A percentile compares a stretch with the other conserved stretches of the same genome.
Conservation (phyloP, 192 early-diverging fungal genomes). For the Gamsiella multidivaricata region DNA sequence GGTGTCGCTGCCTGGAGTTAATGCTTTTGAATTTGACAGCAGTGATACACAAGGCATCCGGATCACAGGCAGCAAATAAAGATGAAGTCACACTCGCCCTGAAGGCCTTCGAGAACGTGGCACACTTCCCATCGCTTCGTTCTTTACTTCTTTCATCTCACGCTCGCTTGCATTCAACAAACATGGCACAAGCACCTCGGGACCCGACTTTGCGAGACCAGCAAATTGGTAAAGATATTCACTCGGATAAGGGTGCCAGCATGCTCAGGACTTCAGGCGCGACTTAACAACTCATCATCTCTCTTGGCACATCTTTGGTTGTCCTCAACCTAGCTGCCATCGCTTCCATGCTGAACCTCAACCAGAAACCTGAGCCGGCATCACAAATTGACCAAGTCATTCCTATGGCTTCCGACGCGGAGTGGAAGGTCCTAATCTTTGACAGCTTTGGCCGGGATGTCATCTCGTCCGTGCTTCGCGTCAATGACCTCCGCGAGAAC, state of each 20-base stretch:
- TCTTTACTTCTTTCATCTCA: neutral
- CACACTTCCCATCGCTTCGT: neutral
- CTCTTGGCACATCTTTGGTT: neutral
- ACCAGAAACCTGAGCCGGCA: slow-evolving; percentile 62
- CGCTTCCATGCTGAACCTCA: slow-evolving; percentile 87
- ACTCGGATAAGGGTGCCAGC: neutral
- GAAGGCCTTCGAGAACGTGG: too few relatives aligned
- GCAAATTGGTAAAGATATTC: slow-evolving; percentile 66
- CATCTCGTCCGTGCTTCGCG: slow-evolving; percentile 95
- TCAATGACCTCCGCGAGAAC: slow-evolving; percentile 94
- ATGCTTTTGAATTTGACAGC: too few relatives aligned
- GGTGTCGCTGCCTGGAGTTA: too few relatives aligned
- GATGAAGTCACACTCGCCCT: too few relatives aligned
- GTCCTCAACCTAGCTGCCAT: slow-evolving; percentile 73
- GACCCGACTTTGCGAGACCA: slow-evolving; percentile 65
- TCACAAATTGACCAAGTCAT: slow-evolving; percentile 53
- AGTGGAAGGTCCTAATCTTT: slow-evolving; percentile 98
- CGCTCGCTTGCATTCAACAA: neutral
- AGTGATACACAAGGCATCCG: too few relatives aligned
- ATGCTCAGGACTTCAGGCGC: neutral
- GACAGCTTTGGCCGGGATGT: slow-evolving; percentile 93
- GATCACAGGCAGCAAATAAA: too few relatives aligned
- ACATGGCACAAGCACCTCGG: slow-evolving; percentile 47
- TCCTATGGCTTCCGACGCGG: slow-evolving; percentile 64
- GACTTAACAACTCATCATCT: slow-evolving; percentile 12